phyloP scores from a whole-genome alignment of 164 flowering plant species.

The Annona squamosa region DNA sequence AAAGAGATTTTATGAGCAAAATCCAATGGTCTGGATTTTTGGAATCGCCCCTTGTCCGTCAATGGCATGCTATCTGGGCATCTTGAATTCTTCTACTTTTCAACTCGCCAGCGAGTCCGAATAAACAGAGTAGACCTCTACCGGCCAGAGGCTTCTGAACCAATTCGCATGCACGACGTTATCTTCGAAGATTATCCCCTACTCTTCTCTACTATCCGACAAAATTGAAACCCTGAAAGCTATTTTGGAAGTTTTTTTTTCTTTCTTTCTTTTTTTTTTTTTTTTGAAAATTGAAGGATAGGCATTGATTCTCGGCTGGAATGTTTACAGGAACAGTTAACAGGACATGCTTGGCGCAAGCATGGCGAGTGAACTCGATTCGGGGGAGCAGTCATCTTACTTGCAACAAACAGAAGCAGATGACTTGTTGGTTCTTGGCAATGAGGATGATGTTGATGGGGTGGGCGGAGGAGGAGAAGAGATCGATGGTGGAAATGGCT shows the following conservation, averaged over 20 bases:
- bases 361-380: not conserved
- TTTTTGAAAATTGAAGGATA: too few species aligned
- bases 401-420: not conserved
- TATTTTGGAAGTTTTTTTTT: too few species aligned
- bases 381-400: not conserved
- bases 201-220: too few species aligned
- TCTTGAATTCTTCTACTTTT: too few species aligned
- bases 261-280: not conserved
- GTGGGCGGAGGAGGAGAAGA: not conserved
- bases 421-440: not conserved
- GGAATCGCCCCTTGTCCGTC: too few species aligned
- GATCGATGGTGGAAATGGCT: not conserved
- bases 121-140: too few species aligned
- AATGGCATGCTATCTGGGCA: too few species aligned
- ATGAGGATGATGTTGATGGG: not conserved
- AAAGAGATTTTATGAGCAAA: too few species aligned
- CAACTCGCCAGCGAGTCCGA: too few species aligned
- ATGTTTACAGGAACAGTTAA: not conserved
- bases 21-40: too few species aligned
- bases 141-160: too few species aligned
- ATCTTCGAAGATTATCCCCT: not conserved
- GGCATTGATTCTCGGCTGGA: not conserved
- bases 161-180: not conserved
- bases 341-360: not conserved
- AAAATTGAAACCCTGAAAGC: too few species aligned